Evolutionary conservation across 73 alveolate species (phyloP).

Genomic region (Stentor coeruleus): DNA sequence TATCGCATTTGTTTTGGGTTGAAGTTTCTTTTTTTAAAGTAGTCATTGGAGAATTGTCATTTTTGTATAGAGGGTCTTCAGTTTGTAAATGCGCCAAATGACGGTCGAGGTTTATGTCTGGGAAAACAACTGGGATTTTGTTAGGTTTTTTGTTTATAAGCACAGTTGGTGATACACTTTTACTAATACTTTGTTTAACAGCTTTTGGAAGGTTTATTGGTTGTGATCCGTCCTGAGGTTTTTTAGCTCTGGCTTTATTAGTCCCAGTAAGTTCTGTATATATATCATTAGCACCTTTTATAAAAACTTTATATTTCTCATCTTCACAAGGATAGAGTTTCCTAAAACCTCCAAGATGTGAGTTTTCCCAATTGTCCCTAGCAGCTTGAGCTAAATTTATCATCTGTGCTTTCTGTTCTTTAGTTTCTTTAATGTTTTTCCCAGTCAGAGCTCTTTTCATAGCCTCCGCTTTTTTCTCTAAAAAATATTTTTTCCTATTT

Average conservation of each 20-base stretch:
- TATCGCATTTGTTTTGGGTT: not conserved
- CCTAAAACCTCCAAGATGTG: constrained; percentile 49
- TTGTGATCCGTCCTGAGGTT: no score
- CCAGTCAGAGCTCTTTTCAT: constrained; percentile 40
- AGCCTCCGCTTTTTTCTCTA: constrained; percentile 37
- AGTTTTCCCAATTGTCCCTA: constrained; percentile 49
- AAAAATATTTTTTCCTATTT: constrained; percentile 48
- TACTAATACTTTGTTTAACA: no score
- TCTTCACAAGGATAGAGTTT: constrained; percentile 34
- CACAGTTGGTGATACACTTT: no score
- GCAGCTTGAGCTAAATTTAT: constrained; percentile 28
- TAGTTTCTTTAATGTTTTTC: constrained; percentile 23
- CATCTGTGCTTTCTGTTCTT: constrained; percentile 31
- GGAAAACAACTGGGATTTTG: not conserved
- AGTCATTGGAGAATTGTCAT: no score
- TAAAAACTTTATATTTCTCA: not conserved
- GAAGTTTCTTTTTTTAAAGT: no score
- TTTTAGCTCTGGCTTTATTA: not conserved
- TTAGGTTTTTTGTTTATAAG: not conserved
- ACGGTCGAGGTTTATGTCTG: no score
- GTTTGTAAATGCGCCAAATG: no score
- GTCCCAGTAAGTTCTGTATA: constrained; percentile 20
- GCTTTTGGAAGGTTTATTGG: no score
- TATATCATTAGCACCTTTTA: constrained; percentile 10
- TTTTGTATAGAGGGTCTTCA: no score